Percentiles rank a stretch among this genome's conserved stretches.
Evolutionary conservation across 2,329 filamentous ascomycete genomes (phyloP).

Genomic region (Fonsecaea nubica): DNA sequence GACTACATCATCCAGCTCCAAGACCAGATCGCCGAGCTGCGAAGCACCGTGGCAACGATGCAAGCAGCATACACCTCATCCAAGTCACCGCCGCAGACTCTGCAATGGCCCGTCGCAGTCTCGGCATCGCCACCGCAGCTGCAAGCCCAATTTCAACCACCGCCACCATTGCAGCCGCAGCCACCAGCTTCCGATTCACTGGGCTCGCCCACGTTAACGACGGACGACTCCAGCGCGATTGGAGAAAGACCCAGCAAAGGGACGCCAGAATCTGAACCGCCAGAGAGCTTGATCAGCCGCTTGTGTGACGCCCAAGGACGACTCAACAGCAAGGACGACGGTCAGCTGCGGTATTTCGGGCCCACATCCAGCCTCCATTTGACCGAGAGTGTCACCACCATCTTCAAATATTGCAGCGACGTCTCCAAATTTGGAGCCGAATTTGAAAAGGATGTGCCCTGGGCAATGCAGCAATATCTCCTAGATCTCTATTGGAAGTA

Average conservation of each 20-base stretch:
- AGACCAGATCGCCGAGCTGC: constrained; percentile 15
- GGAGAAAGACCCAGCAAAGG: constrained; percentile 4
- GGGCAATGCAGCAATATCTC: constrained; percentile 26
- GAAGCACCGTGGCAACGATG: constrained; percentile 9
- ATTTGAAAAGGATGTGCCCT: constrained; percentile 23
- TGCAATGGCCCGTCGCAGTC: neutral
- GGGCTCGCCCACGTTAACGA: constrained; percentile 5
- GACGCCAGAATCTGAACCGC: constrained; percentile 10
- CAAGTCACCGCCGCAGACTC: neutral
- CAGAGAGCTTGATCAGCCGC: constrained; percentile 18
- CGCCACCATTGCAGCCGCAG: constrained; percentile 5
- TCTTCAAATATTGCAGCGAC: constrained; percentile 23
- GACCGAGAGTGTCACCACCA: constrained; percentile 19
- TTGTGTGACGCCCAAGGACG: constrained; percentile 13
- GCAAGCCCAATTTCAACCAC: neutral
- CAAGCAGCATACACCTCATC: constrained; percentile 1
- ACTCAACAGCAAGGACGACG: constrained; percentile 19
- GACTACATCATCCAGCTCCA: constrained; percentile 21
- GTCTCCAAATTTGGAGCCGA: constrained; percentile 15
- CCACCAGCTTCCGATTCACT: constrained; percentile 5
- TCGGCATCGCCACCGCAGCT: neutral
- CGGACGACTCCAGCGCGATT: constrained; percentile 11
- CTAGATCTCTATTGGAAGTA: constrained; percentile 29
- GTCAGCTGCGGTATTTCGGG: constrained; percentile 24
- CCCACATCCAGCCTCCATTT: constrained; percentile 25